Evolutionary conservation across 441 rosid species (phyloP).

Genomic region (Pelargonium australe): DNA sequence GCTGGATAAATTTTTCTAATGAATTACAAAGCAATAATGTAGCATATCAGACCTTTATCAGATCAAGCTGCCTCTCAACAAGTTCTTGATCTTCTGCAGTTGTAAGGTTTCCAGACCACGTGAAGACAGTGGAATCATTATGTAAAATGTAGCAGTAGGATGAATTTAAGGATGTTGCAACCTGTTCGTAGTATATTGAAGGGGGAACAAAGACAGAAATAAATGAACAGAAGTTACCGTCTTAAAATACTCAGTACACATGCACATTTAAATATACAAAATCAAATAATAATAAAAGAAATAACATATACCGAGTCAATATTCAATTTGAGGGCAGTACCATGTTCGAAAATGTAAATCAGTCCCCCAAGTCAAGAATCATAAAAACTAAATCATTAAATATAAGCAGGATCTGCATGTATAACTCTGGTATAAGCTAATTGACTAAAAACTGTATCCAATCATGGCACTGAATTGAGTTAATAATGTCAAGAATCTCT

Average conservation of each 20-base stretch:
- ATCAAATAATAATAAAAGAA: neutral
- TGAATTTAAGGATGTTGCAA: constrained; percentile 77
- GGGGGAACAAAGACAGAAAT: constrained; percentile 8
- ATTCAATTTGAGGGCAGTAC: neutral
- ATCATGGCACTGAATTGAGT: constrained; percentile 5
- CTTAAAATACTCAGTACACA: neutral
- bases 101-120: constrained; percentile 91
- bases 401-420: neutral
- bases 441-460: neutral
- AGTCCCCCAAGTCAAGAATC: neutral
- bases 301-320: neutral
- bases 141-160: constrained; percentile 91
- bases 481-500: neutral
- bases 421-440: neutral
- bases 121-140: constrained; percentile 59
- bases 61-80: constrained; percentile 83
- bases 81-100: constrained; percentile 73
- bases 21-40: constrained; percentile 10
- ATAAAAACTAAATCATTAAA: neutral
- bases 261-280: neutral
- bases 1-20: constrained; percentile 7
- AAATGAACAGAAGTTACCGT: constrained; percentile 10
- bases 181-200: constrained; percentile 34
- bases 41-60: constrained; percentile 60
- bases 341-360: neutral